phyloP scores from a whole-genome alignment of 805 yeast genomes.

The Cyberlindnera petersonii region DNA sequence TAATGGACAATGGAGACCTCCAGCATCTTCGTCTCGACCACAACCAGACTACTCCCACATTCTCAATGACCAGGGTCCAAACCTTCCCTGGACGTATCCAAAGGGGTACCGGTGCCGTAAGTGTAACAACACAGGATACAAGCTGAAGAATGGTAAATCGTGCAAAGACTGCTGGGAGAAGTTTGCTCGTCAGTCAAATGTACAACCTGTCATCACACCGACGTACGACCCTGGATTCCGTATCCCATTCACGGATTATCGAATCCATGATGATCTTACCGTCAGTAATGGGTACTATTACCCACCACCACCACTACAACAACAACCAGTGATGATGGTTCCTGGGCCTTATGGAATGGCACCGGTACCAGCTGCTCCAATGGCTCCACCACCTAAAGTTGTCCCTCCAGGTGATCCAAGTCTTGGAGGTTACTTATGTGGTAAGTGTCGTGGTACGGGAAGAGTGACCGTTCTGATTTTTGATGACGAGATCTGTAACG shows the following conservation, averaged over 20 bases:
- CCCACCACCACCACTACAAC: slow-evolving; percentile 5
- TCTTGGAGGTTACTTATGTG: slow-evolving; percentile 70
- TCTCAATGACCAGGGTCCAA: slow-evolving; percentile 1
- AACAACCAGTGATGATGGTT: slow-evolving; percentile 1
- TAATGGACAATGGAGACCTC: slow-evolving; percentile 2
- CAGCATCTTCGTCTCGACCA: neutral
- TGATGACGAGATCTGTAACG: slow-evolving; percentile 13
- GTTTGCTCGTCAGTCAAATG: slow-evolving; percentile 38
- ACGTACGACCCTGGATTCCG: slow-evolving; percentile 6
- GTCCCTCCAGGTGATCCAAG: slow-evolving; percentile 77
- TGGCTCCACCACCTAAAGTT: slow-evolving; percentile 27
- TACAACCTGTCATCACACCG: slow-evolving; percentile 3
- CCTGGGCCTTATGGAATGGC: no score
- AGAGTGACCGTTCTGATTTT: slow-evolving; percentile 7
- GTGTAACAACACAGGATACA: slow-evolving; percentile 72
- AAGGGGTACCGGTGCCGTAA: slow-evolving; percentile 54
- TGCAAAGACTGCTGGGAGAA: slow-evolving; percentile 69
- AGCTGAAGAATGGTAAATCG: slow-evolving; percentile 48
- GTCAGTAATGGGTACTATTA: slow-evolving; percentile 2
- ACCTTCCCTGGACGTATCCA: slow-evolving; percentile 63
- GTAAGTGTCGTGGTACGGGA: slow-evolving; percentile 38
- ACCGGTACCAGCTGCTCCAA: no score
- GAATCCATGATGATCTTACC: slow-evolving; percentile 15
- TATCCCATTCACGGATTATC: slow-evolving; percentile 21
- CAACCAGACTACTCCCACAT: slow-evolving; percentile 5